Evolutionary conservation across 2,329 filamentous ascomycete genomes (phyloP), one percentile per base, ranked within the genome.

Genomic region (Huntiella abstrusa): DNA sequence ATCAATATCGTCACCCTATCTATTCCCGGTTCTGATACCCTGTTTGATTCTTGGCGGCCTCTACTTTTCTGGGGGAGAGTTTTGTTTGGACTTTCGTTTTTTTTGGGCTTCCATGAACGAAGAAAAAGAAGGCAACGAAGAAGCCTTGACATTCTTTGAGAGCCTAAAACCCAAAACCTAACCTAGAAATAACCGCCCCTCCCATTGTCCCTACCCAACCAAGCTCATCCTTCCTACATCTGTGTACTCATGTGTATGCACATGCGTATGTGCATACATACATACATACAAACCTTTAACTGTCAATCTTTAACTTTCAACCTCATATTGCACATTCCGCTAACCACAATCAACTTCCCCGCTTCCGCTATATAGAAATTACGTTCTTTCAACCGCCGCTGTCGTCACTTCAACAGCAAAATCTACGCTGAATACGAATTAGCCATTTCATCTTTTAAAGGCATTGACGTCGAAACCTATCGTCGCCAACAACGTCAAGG

Each of bases 361-460:
- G 6, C 17, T 13, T 16, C n/a, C 41, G 32, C 15, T 15, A 8
- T 12, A 36, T 33, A 44, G 33, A 13, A 37, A 44, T 12, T 44
- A 17, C 42, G 16, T 10, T 37, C 33, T 15, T 15, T 44, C 33
- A 35, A 44, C 12, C 33, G 33, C 17, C 42, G 32, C 33, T 11
- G 10, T 11, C 33, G 34, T n/a, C 45, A 46, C 16, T 8, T 46
- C 13, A 41, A 46, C 45, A 28, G 45, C 5, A 46, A 46, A 33
- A 28, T 46, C 12, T 41, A 46, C 41, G 8, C 35, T 22, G 28
- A 48, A 35, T 44, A 48, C 46, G 46, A 48, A 38, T 32, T 48
- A 6, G 41, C 43, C 11, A 37, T 42, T 19, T 33, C 12, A 33
- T 35, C 34, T 37, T 45, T 32, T 17, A 17, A 35, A 12, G 41